phyloP scores from a whole-genome alignment of 768 basidiomycete species.

The Boletus rex-veris region DNA sequence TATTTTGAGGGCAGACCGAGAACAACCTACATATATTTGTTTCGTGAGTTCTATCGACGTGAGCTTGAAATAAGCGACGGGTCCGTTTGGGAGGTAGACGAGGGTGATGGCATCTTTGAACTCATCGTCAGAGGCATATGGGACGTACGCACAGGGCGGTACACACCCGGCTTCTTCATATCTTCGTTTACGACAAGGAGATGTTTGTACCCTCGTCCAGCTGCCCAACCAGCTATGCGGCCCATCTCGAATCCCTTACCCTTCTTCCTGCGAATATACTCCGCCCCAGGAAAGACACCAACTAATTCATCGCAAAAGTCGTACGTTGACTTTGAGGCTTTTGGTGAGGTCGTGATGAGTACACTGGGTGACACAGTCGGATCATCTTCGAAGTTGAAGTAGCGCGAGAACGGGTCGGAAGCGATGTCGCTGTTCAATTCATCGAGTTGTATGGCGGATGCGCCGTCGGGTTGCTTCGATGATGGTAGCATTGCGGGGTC shows the following conservation, averaged over 20 bases:
- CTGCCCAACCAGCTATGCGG: constrained; percentile 89
- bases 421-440: constrained; percentile 68
- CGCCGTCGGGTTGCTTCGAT: constrained; percentile 24
- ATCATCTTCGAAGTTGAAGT: constrained; percentile 66
- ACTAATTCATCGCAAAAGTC: constrained; percentile 91
- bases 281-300: constrained; percentile 87
- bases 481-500: constrained; percentile 48
- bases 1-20: not conserved
- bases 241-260: constrained; percentile 91
- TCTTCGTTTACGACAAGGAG: constrained; percentile 94
- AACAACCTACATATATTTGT: constrained; percentile 69
- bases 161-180: constrained; percentile 88
- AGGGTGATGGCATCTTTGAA: constrained; percentile 85
- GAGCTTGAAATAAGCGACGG: constrained; percentile 93
- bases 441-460: constrained; percentile 42
- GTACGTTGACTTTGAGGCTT: constrained; percentile 85
- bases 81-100: constrained; percentile 86
- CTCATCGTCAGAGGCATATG: constrained; percentile 5
- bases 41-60: constrained; percentile 83
- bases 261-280: constrained; percentile 82
- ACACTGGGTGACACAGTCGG: constrained; percentile 79
- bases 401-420: constrained; percentile 73
- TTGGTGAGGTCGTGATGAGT: constrained; percentile 85
- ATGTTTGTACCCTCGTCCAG: constrained; percentile 82
- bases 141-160: not conserved